phyloP scores from a whole-genome alignment of 2,329 filamentous ascomycete genomes.

The Camptophora hylomeconis region DNA sequence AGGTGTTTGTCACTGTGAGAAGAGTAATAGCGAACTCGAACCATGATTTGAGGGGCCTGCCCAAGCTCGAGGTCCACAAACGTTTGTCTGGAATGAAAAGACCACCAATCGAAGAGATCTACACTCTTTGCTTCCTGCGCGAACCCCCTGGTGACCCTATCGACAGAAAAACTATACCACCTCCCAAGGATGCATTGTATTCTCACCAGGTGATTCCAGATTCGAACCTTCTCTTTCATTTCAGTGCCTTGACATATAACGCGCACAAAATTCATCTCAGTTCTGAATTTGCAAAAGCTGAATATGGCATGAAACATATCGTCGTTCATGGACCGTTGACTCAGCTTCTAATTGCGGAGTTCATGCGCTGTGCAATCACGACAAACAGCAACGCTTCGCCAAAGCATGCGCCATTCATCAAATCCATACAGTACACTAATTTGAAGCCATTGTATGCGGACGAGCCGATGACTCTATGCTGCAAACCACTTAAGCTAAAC shows the following conservation, averaged over 20 bases:
- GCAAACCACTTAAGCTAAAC: constrained; percentile 33
- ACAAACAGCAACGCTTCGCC: constrained; percentile 16
- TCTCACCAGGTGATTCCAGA: constrained; percentile 52
- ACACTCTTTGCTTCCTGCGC: constrained; percentile 47
- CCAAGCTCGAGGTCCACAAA: constrained; percentile 23
- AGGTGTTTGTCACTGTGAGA: too few relatives aligned
- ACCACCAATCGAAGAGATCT: constrained; percentile 48
- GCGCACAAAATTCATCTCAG: constrained; percentile 86
- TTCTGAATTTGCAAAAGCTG: constrained; percentile 49
- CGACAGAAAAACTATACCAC: constrained; percentile 5
- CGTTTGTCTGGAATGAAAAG: constrained; percentile 31
- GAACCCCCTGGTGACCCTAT: constrained; percentile 17
- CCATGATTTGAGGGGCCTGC: too few relatives aligned
- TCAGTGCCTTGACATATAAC: constrained; percentile 84
- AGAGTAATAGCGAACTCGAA: too few relatives aligned
- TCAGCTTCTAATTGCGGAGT: constrained; percentile 61
- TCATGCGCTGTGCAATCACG: constrained; percentile 44
- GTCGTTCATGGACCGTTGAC: constrained; percentile 81
- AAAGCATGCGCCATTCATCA: neutral
- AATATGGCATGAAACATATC: constrained; percentile 62
- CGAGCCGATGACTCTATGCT: constrained; percentile 58
- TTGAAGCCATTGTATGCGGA: constrained; percentile 65
- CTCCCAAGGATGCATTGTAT: constrained; percentile 38
- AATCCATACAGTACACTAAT: constrained; percentile 59
- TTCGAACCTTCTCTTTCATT: constrained; percentile 67